Evolutionary conservation across 345 rosid species (phyloP), one percentile per base, ranked within the genome.

Genomic region (Hirschfeldia incana): DNA sequence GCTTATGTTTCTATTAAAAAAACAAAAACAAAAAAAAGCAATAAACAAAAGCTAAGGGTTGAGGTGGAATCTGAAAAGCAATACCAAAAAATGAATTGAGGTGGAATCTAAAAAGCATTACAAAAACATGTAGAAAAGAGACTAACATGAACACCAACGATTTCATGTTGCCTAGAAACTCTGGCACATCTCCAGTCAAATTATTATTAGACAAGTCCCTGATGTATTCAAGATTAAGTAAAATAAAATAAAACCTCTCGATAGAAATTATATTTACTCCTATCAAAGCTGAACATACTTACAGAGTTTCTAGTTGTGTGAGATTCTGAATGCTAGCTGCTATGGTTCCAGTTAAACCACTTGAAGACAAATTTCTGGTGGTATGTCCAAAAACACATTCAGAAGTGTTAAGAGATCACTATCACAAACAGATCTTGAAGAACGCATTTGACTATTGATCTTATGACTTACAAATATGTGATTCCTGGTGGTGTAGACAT

Each of bases 121-220:
- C 21, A n/a, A 37, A 75, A 2, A 7, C 8, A 29, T 68, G 62
- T 0, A 42, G 57, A 33, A 13, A 15, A 4, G 36, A 33, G 49
- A 74, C 97, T 85, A 76, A 88, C 90, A 91, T 70, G 66, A 77
- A 0, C 44, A 55, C 42, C 76, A 91, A 65, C 6, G 62, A 76
- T 21, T 80, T 27, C 65, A 89, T 13, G 57, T 76, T 64, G 7
- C 89, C 80, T 2, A 92, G 85, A 77, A 82, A 82, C 0, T 74
- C 83, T 0, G 97, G 94, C 17, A 91, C 59, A 0, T 68, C 4
- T 21, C 94, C 94, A 0, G 72, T 79, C 66, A 91, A 72, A 57
- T 33, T 84, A 36, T 87, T 89, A 65, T 81, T 78, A 0, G 93
- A 92, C 17, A 90, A 84, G 70, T 89, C 94, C 85, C 97, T 91